Conservation (phyloP, 1,139 yeast genomes). For the Wickerhamiella infanticola region DNA sequence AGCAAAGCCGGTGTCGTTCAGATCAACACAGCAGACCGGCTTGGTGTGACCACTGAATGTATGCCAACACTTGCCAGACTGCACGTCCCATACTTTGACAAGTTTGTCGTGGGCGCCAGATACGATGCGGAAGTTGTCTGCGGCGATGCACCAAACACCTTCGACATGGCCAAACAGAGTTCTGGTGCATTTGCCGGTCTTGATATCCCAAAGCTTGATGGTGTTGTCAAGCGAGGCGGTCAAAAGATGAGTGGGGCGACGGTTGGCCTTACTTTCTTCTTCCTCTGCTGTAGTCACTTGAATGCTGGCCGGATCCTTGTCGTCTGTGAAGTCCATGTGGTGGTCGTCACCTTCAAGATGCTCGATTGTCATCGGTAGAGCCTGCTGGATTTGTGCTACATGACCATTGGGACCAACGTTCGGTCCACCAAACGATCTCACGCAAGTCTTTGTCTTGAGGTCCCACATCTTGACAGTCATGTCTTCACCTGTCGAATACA, state of each 20-base stretch:
- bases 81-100: conserved; percentile 91
- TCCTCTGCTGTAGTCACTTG: conserved; percentile 15
- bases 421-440: conserved; percentile 55
- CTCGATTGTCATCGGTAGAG: conserved; percentile 58
- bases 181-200: conserved; percentile 71
- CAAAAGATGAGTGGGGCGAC: conserved; percentile 61
- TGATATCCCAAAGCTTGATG: conserved; percentile 81
- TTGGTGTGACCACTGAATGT: conserved; percentile 65
- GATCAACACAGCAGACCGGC: conserved; percentile 74
- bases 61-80: conserved; percentile 83
- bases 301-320: conserved; percentile 4
- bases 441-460: conserved; percentile 59
- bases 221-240: conserved; percentile 89
- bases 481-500: conserved; percentile 84
- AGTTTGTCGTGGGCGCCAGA: conserved; percentile 87
- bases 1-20: conserved; percentile 79
- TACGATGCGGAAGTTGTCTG: conserved; percentile 85
- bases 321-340: conserved; percentile 13
- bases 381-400: conserved; percentile 72
- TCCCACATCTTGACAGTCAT: conserved; percentile 94
- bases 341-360: conserved; percentile 25
- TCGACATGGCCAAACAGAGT: conserved; percentile 96
- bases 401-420: conserved; percentile 31
- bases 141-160: conserved; percentile 93
- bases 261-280: conserved; percentile 10